phyloP scores from a whole-genome alignment of 305 asterid species.

The Fraxinus sp. region DNA sequence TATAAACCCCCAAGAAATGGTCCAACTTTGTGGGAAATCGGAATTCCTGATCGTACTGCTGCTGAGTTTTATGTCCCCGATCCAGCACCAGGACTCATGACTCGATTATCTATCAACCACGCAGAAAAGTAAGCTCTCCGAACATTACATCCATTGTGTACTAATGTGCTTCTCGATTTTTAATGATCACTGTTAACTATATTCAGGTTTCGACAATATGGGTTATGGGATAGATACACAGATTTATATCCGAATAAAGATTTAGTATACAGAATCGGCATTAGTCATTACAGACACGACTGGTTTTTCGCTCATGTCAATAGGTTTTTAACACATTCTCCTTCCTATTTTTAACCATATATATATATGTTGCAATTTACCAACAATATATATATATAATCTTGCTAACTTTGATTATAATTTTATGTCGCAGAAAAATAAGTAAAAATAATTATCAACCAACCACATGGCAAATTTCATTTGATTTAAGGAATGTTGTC shows the following conservation, averaged over 20 bases:
- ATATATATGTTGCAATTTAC: no score
- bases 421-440: slow-evolving; percentile 31
- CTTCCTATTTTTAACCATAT: background rate
- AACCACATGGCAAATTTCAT: slow-evolving; percentile 58
- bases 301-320: slow-evolving; percentile 70
- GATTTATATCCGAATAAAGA: slow-evolving; percentile 53
- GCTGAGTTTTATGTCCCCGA: slow-evolving; percentile 37
- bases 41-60: slow-evolving; percentile 37
- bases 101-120: background rate
- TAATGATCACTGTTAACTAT: background rate
- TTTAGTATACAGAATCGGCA: slow-evolving; percentile 41
- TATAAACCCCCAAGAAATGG: slow-evolving; percentile 38
- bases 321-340: slow-evolving; percentile 31
- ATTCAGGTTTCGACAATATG: slow-evolving; percentile 57
- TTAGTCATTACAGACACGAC: slow-evolving; percentile 42
- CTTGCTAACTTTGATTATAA: background rate
- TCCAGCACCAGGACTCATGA: slow-evolving; percentile 22
- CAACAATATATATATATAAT: background rate
- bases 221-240: slow-evolving; percentile 61
- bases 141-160: background rate
- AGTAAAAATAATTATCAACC: slow-evolving; percentile 26
- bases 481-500: slow-evolving; percentile 36
- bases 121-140: background rate
- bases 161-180: background rate
- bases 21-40: slow-evolving; percentile 46